Base-by-base conservation (phyloP, 148 eudicot genomes). In the Chenopodium suecicum region DNA sequence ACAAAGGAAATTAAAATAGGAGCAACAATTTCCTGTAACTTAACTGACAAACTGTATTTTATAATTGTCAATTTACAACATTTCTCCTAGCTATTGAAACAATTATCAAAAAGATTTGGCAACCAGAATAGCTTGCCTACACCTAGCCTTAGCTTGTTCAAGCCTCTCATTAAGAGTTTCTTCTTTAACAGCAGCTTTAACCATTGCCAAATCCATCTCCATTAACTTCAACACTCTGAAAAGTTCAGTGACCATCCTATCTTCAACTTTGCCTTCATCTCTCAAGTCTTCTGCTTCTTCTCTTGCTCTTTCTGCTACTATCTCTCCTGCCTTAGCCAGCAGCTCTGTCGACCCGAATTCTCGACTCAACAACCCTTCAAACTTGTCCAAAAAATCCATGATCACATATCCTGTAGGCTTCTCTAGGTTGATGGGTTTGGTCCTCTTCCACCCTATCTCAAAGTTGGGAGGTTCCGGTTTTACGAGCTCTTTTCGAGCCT, bases 181-280 rank as follows among this genome's bases (percentile, higher is more conserved):
- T 37, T 91, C 91, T 56, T 95, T 95, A 69, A 90, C 92, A 46
- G 98, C 90, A 79, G 93, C 97, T 79, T 86, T 90, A 47, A 94
- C 90, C 98, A 95, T 93, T 12, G 91, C 92, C 85, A 95, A 88
- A 74, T 95, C 98, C 98, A 95, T 95, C 68, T 95, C 94, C 98
- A 95, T 91, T 6, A 94, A 87, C 88, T 90, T 94, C 92, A 94
- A 88, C 13, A 94, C 97, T 77, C 98, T 89, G 52, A 27, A 81
- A 37, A 94, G 83, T 83, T 94, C 98, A 46, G 94, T 93, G 70
- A 93, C 95, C 93, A 93, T 86, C 56, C 98, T 91, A 8, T 89
- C 98, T 77, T 94, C 97, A 52, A 94, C 98, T 60, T 93, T 88
- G 11, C 98, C 95, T 70, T 95, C 97, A 52, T 95, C 98, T 56